A percentile compares a stretch with the other conserved stretches of the same genome.
Conservation (phyloP, 768 basidiomycete genomes). For the Rubroboletus pulcherrimus region DNA sequence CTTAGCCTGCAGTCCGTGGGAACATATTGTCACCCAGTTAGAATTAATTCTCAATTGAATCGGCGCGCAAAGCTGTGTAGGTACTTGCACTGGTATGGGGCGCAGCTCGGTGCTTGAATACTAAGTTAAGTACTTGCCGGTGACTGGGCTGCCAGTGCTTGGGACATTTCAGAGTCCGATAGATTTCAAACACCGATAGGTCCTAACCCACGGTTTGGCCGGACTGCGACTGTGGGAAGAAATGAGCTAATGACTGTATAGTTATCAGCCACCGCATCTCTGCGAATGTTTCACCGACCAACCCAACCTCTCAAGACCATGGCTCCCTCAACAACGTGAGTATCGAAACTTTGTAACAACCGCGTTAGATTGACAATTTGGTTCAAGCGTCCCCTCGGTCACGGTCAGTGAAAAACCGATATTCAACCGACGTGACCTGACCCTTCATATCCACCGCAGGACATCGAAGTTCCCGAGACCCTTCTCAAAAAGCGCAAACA, state of each 20-base stretch:
- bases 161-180: no score
- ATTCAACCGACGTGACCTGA: slow-evolving; percentile 13
- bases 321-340: slow-evolving; percentile 53
- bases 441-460: slow-evolving; percentile 38
- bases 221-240: slow-evolving; percentile 20
- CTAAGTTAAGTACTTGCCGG: no score
- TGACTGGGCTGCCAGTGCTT: no score
- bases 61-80: no score
- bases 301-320: slow-evolving; percentile 44
- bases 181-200: no score
- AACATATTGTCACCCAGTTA: no score
- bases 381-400: slow-evolving; percentile 42
- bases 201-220: no score
- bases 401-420: slow-evolving; percentile 34
- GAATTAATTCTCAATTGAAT: no score
- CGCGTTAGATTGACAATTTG: not conserved
- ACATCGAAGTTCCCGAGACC: slow-evolving; percentile 97
- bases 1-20: no score
- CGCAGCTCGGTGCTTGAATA: no score
- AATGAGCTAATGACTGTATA: slow-evolving; percentile 34
- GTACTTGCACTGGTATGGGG: no score
- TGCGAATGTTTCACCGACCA: slow-evolving; percentile 18
- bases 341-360: slow-evolving; percentile 14
- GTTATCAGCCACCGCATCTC: slow-evolving; percentile 37
- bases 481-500: slow-evolving; percentile 99